Base-by-base conservation (phyloP, 805 yeast genomes). In the Candida xiaguanensis region DNA sequence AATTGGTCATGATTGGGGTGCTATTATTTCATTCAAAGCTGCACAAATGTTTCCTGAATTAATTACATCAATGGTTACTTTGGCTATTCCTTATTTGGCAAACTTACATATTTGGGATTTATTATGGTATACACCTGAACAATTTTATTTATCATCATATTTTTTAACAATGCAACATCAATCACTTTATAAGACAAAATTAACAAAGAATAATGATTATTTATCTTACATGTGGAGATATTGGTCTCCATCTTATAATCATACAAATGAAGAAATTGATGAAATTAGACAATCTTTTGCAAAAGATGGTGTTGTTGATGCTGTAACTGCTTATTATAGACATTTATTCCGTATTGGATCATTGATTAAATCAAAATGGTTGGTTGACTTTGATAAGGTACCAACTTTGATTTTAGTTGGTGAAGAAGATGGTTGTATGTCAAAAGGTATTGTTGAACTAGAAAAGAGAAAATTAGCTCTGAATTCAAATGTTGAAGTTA, bases 1-100 rank as follows among this genome's bases (percentile, higher is more conserved):
- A 26, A 56, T 67, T 12, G 72, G 72, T 17, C 73, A 67, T 46
- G 73, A 67, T 47, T 67, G 73, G 73, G 73, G 73, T 15, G 71
- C 73, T 8, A 47, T 64, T 14, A 56, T 59, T 20, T 46, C 65
- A 5, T 65, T 54, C 48, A 63, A 63, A 42, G 49, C 66, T 3
- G 64, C 70, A 2, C 45, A 53, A 15, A 36, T 55, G 33, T 65
- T 56, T 36, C 72, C 72, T 1, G 63, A 63, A 4, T 34, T 53
- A 31, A 44, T 67, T 14, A 47, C 63, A 2, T 58, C 67, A 11
- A 48, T 57, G 39, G 63, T 54, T 9, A 54, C 66, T n/a, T 41
- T 67, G 50, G 70, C 70, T 4, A 66, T 67, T 39, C 73, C 73
- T 6, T 62, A 62, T 40, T 15, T 65, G 12, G 36, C 58, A 7